These are phyloP conservation scores for Termitomyces sp. DNA, from an alignment of 768 basidiomycete genomes.

Conservation along the genomic window DNA sequence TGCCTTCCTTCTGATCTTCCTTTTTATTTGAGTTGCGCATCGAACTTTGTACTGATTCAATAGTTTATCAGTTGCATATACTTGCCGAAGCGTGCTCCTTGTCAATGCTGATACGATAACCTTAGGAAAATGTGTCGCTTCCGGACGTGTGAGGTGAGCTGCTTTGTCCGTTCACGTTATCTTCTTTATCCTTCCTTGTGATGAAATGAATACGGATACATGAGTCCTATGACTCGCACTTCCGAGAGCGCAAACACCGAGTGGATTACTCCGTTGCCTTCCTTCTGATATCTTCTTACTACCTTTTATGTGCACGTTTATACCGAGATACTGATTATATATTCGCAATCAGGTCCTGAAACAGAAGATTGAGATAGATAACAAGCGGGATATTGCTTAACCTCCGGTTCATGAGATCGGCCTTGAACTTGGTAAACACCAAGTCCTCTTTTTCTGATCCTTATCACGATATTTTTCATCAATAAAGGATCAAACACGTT, in stretches of 20 bases:
- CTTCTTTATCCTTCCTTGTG: neutral
- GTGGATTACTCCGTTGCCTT: constrained; percentile 59
- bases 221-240: constrained; percentile 11
- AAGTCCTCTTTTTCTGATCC: too few relatives aligned
- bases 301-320: neutral
- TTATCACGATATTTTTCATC: too few relatives aligned
- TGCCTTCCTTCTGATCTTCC: constrained; percentile 54
- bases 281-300: constrained; percentile 38
- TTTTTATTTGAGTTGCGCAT: neutral
- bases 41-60: neutral
- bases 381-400: too few relatives aligned
- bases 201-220: constrained; percentile 16
- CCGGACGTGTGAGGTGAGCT: neutral
- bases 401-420: too few relatives aligned
- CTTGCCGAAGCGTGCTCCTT: neutral
- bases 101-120: neutral
- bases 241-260: constrained; percentile 24
- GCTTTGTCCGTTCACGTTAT: neutral
- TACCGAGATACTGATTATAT: neutral
- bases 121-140: neutral
- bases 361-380: neutral
- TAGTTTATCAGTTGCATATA: neutral
- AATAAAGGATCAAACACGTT: too few relatives aligned
- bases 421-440: too few relatives aligned
- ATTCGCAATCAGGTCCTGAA: neutral